phyloP scores from a whole-genome alignment of 2,329 filamentous ascomycete genomes.

The Penicillium brevicompactum region DNA sequence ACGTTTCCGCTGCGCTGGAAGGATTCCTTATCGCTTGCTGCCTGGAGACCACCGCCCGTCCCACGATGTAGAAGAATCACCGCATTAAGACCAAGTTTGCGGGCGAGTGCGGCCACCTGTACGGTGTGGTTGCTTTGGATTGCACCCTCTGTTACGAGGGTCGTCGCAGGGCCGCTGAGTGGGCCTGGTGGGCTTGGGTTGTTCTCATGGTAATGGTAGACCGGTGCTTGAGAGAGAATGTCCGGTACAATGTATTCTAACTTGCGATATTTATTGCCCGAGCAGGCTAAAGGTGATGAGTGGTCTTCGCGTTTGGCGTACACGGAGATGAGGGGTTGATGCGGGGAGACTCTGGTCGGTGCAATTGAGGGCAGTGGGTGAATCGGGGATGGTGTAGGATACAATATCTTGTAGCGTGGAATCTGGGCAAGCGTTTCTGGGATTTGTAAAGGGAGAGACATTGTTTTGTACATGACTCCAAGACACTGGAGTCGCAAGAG shows the following conservation, averaged over 20 bases:
- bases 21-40: slow-evolving; percentile 15
- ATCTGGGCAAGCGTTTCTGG: slow-evolving; percentile 30
- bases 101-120: slow-evolving; percentile 35
- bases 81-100: slow-evolving; percentile 28
- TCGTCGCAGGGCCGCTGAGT: slow-evolving; percentile 24
- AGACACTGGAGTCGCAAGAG: not conserved
- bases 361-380: slow-evolving; percentile 30
- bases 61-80: slow-evolving; percentile 31
- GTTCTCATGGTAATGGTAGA: slow-evolving; percentile 19
- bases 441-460: slow-evolving; percentile 12
- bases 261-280: slow-evolving; percentile 44
- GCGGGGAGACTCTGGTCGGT: slow-evolving; percentile 9
- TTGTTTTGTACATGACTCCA: not conserved
- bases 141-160: slow-evolving; percentile 39
- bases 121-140: slow-evolving; percentile 42
- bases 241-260: slow-evolving; percentile 41
- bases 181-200: slow-evolving; percentile 7
- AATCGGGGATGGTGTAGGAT: slow-evolving; percentile 34
- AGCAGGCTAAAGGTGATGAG: slow-evolving; percentile 34
- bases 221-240: slow-evolving; percentile 26
- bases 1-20: slow-evolving; percentile 31
- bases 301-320: slow-evolving; percentile 41
- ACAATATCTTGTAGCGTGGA: slow-evolving; percentile 32
- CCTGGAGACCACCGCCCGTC: slow-evolving; percentile 29
- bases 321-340: slow-evolving; percentile 23